Evolutionary conservation across 2,329 filamentous ascomycete genomes (phyloP), one percentile per base, ranked within the genome.

Genomic region (Colletotrichum tofieldiae): DNA sequence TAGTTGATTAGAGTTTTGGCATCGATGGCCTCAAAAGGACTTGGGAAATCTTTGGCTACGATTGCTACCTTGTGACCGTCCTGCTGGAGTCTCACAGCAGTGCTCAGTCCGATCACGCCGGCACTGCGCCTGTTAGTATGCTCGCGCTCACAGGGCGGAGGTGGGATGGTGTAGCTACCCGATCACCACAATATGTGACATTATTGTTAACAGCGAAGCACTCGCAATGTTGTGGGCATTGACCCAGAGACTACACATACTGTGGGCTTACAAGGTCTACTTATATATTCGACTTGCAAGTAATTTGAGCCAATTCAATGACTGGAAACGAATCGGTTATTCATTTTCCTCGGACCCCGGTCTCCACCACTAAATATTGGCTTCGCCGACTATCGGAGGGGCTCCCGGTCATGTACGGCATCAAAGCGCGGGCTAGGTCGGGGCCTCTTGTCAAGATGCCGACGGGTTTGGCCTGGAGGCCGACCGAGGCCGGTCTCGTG

Each of bases 81-180:
- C 49, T 80, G 75, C 54, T 87, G 86, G 58, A 88, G 81, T 39
- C 82, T 82, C 23, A 88, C 76, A 56, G 87, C 87, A 52, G 81
- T 80, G 72, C 84, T 86, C 23, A 90, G 81, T 66, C 88, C 88
- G 52, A 86, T 86, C 45, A 90, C 83, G 26, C 88, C 88, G 75
- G 87, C 87, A 60, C 88, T 89, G 54, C 14, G 49, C 26, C 7
- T 62, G 29, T 71, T 45, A 66, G 70, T 56, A 35, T 8, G 23
- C 18, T 26, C 8, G 18, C 49, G 16, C 26, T n/a, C n/a, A 51
- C 26, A n/a, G 23, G 26, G 43, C 16, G 14, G 39, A 41, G 39
- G 32, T 8, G 35, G 14, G 35, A 18, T 23, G 26, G 3, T 29
- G 16, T 65, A 58, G 11, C 26, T 74, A 74, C 71, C 73, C 71